Conservation (phyloP, 495 filamentous ascomycete species). For the Antarctomyces pellizariae region DNA sequence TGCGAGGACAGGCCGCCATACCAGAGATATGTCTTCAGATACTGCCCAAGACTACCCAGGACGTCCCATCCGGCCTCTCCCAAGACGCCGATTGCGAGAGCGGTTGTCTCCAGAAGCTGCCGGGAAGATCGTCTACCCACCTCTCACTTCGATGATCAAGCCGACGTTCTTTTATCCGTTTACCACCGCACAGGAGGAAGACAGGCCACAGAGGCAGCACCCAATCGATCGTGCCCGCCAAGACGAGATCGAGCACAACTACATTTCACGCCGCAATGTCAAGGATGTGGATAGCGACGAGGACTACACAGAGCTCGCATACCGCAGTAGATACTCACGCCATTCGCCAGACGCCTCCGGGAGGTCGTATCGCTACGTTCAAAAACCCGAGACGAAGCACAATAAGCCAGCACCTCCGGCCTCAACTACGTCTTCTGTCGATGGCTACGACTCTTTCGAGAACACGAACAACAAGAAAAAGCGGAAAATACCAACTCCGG, state of each 20-base stretch:
- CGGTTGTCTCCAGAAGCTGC: slow-evolving; percentile 66
- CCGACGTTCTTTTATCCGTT: slow-evolving; percentile 61
- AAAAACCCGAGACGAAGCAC: slow-evolving; percentile 16
- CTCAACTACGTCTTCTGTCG: slow-evolving; percentile 33
- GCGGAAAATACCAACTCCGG: slow-evolving; percentile 85
- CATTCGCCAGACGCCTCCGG: slow-evolving; percentile 10
- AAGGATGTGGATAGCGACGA: slow-evolving; percentile 17
- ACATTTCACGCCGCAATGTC: slow-evolving; percentile 14
- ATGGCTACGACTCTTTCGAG: slow-evolving; percentile 93
- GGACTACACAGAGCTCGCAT: slow-evolving; percentile 14
- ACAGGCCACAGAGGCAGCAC: slow-evolving; percentile 6
- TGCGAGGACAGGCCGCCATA: no score
- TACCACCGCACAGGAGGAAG: slow-evolving; percentile 20
- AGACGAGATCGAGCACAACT: slow-evolving; percentile 12
- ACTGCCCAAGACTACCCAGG: slow-evolving; percentile 62
- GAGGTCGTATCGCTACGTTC: slow-evolving; percentile 12
- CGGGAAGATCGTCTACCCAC: slow-evolving; percentile 59
- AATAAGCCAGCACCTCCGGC: slow-evolving; percentile 20
- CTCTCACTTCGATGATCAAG: slow-evolving; percentile 36
- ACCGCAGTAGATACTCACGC: slow-evolving; percentile 10
- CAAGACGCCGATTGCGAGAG: slow-evolving; percentile 65
- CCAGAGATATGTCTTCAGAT: slow-evolving; percentile 35
- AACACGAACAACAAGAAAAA: slow-evolving; percentile 99
- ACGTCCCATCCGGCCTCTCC: slow-evolving; percentile 80
- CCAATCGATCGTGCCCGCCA: slow-evolving; percentile 7